phyloP scores from a whole-genome alignment of 225 moss, liverwort and hornwort species.

The Polytrichum commune region DNA sequence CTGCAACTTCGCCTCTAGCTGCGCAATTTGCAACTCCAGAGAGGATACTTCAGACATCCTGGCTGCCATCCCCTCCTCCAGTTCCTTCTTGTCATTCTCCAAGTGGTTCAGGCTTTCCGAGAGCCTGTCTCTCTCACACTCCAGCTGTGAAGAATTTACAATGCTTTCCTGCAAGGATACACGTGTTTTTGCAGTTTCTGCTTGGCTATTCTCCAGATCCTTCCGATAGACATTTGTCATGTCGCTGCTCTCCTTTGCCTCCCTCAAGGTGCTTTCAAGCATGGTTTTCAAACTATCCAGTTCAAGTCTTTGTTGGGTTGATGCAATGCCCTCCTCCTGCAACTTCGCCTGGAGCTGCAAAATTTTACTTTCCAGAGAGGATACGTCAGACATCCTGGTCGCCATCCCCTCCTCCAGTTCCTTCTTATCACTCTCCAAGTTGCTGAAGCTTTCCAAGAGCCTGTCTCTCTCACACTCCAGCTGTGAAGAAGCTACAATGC shows the following conservation, averaged over 20 bases:
- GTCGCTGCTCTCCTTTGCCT: conserved; percentile 1
- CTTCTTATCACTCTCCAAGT: not conserved
- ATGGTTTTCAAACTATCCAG: not conserved
- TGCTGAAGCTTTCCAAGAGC: not conserved
- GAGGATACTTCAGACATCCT: conserved; percentile 17
- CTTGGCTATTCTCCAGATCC: conserved; percentile 6
- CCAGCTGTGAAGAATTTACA: not conserved
- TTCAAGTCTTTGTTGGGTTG: not conserved
- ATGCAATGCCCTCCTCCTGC: not conserved
- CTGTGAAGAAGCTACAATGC: conserved; percentile 4
- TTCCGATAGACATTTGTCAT: not conserved
- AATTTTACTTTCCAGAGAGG: conserved; percentile 7
- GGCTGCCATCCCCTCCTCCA: conserved; percentile 11
- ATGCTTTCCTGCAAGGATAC: not conserved
- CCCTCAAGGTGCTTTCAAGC: conserved; percentile 1
- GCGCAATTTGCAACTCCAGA: conserved; percentile 9
- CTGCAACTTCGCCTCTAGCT: conserved; percentile 24
- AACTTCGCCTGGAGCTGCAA: not conserved
- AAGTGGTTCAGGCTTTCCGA: not conserved
- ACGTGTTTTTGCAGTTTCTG: not conserved
- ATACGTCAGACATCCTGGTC: conserved; percentile 10
- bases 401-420: not conserved
- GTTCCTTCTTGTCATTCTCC: not conserved
- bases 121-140: not conserved
- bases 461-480: not conserved